Base-by-base conservation (phyloP, 116 monocot species). In the Papilionanthe hybrid region DNA sequence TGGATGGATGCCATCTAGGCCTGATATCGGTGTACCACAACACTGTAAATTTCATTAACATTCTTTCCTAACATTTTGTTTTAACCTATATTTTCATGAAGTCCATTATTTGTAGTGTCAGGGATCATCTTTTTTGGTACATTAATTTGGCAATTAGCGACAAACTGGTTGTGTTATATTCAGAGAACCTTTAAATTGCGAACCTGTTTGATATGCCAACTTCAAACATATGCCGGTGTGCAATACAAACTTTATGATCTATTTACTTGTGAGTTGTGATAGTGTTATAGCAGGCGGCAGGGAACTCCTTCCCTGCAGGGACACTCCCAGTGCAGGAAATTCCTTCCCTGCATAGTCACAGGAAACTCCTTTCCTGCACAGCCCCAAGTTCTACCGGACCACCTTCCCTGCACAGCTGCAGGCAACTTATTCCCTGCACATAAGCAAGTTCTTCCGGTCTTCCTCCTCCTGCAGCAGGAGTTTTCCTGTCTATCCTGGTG, bases 1-100 rank as follows among this genome's bases (percentile, higher is more conserved):
- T 44, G 87, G 87, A 72, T 79, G 88, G 86, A 94, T 98, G 98
- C 98, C 98, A 72, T 88, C 84, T 57, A 94, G 94, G 89, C 76
- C 94, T 85, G 86, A 87, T 83, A 66, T 79, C 41, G 82, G 81
- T 79, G 83, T 94, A 67, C 88, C 90, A 15, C 94, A 93, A 81
- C 77, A 84, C 49, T 94, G 98, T 98, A 87, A 82, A 22, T 80
- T 73, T 73, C 18, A 45, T 73, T 44, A 45, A 27, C 7, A 9
- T 42, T 43, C n/a, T 73, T 69, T 69, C 69, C 5, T 69, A 37
- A 20, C 22, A 73, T 44, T 43, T 44, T 42, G 3, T 73, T 73
- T 73, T 44, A 63, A 44, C 73, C 12, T 73, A 45, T n/a, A 44
- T 22, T 43, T 8, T 8, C 8, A 9, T 44, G 42, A 9, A 12